Evolutionary conservation across 192 early-diverging fungal species (phyloP).

Genomic region (Entophlyctis luteolus): DNA sequence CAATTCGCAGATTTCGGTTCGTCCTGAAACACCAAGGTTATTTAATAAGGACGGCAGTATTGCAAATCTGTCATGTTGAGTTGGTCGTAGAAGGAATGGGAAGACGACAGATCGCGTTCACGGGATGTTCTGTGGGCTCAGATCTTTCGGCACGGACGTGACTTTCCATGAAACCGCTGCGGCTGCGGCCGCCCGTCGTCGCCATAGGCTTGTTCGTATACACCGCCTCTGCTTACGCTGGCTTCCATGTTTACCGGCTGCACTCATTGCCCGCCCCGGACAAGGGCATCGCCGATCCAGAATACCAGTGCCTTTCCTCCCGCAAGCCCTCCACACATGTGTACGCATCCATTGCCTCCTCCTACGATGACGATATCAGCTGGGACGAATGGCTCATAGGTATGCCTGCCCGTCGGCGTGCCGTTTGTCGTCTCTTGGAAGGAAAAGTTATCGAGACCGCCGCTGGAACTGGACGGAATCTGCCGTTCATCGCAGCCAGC

Average conservation of each 20-base stretch:
- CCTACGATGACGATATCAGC: slow-evolving; percentile 57
- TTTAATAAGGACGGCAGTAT: too few species aligned
- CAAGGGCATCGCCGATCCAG: slow-evolving; percentile 24
- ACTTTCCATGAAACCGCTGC: neutral
- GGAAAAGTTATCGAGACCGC: neutral
- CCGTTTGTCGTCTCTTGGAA: neutral
- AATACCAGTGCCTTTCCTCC: slow-evolving; percentile 1
- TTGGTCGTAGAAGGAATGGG: too few species aligned
- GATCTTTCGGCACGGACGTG: too few species aligned
- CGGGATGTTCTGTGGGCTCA: too few species aligned
- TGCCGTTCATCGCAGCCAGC: neutral
- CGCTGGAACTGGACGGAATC: neutral
- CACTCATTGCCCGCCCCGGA: slow-evolving; percentile 26
- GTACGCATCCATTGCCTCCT: slow-evolving; percentile 46
- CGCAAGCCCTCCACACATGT: slow-evolving; percentile 17
- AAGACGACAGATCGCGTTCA: too few species aligned
- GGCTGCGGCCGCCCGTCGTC: slow-evolving; percentile 3
- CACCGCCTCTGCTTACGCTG: slow-evolving; percentile 24
- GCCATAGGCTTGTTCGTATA: slow-evolving; percentile 25
- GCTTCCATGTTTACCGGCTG: slow-evolving; percentile 38
- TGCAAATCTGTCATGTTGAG: too few species aligned
- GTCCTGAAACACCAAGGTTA: too few species aligned
- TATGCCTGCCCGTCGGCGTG: slow-evolving; percentile 24
- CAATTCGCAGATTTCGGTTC: too few species aligned
- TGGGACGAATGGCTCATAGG: slow-evolving; percentile 63